Conservation (phyloP, 805 yeast species). For the Myxozyma kluyveri region DNA sequence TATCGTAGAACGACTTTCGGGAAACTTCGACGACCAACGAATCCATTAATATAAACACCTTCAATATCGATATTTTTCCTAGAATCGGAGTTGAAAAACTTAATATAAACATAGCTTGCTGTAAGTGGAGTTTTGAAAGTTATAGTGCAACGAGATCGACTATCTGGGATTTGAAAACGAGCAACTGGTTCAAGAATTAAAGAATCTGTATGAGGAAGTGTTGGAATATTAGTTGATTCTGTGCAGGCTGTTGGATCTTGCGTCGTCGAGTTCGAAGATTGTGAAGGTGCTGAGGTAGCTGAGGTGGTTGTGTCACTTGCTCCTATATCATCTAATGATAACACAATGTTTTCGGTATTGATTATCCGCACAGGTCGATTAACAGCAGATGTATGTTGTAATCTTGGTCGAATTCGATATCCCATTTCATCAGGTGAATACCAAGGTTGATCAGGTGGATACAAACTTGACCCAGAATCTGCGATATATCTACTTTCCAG, state of each 20-base stretch:
- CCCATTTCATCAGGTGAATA: too few species aligned
- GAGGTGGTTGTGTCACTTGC: neutral
- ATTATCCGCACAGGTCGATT: constrained; percentile 16
- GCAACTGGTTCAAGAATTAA: constrained; percentile 22
- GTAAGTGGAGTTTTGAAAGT: constrained; percentile 25
- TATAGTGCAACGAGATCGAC: constrained; percentile 19
- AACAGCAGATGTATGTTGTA: too few species aligned
- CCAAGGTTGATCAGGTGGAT: too few species aligned
- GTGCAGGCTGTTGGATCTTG: neutral
- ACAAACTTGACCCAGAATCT: too few species aligned
- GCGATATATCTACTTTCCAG: too few species aligned
- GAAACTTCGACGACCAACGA: constrained; percentile 25
- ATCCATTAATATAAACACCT: constrained; percentile 38
- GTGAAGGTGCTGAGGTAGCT: too few species aligned
- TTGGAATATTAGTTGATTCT: neutral
- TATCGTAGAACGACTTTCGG: constrained; percentile 19
- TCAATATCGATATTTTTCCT: constrained; percentile 36
- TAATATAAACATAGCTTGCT: constrained; percentile 26
- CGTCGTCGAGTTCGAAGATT: neutral
- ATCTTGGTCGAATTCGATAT: too few species aligned
- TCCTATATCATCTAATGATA: neutral
- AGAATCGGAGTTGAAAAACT: constrained; percentile 25
- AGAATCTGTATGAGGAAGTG: constrained; percentile 21
- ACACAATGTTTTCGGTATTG: constrained; percentile 18
- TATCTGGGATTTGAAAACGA: constrained; percentile 23